phyloP scores from a whole-genome alignment of 164 flowering plant genomes.

The Tetracentron sinense region DNA sequence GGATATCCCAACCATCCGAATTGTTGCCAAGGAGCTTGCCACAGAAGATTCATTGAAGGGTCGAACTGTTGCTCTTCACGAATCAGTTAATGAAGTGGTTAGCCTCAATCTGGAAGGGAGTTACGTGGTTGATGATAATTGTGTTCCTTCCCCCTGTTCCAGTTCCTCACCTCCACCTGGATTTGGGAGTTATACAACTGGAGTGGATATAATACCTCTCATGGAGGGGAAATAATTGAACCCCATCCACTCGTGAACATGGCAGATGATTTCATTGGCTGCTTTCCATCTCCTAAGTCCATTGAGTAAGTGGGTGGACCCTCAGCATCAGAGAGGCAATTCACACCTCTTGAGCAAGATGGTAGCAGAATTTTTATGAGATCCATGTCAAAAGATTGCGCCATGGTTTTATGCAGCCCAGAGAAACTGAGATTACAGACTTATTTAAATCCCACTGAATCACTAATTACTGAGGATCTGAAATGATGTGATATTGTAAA shows the following conservation, averaged over 20 bases:
- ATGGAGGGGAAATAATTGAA: background rate
- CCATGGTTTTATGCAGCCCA: no score
- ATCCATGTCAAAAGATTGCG: no score
- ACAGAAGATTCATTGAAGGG: background rate
- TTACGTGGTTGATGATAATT: background rate
- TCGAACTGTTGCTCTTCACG: background rate
- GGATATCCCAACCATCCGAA: background rate
- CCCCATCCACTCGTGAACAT: background rate
- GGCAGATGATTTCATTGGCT: background rate
- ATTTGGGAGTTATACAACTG: background rate
- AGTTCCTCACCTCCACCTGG: background rate
- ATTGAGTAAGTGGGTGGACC: background rate
- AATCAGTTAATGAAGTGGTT: background rate
- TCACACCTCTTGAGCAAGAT: no score
- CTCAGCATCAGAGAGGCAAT: background rate
- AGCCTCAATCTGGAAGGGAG: background rate
- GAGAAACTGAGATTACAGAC: background rate
- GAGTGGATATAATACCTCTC: background rate
- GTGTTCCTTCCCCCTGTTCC: background rate
- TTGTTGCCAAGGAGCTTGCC: background rate
- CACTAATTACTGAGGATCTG: background rate
- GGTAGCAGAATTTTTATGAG: no score
- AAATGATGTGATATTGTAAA: no score
- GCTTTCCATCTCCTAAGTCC: background rate
- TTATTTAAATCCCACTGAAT: background rate